These are phyloP conservation scores for Westerdykella aurantiaca DNA, from an alignment of 2,329 filamentous ascomycete genomes.

Conservation along the genomic window DNA sequence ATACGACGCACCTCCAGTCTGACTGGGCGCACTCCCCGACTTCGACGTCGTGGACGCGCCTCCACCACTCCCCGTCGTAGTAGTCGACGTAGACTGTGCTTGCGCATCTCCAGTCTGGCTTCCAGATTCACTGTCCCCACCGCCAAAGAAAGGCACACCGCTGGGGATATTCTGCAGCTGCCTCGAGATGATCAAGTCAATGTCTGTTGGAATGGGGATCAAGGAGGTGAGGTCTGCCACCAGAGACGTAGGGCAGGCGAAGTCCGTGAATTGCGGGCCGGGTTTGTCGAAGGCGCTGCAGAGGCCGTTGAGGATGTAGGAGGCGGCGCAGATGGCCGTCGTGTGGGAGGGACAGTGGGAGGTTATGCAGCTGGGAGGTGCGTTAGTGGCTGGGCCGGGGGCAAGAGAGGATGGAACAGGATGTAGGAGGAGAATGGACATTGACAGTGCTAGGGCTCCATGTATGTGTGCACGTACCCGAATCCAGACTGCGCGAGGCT, in stretches of 20 bases:
- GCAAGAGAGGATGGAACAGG: background rate
- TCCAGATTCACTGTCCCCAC: background rate
- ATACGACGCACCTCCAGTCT: constrained; percentile 2
- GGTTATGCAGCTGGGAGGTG: constrained; percentile 6
- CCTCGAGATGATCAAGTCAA: constrained; percentile 2
- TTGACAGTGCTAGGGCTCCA: no score
- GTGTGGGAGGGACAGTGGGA: constrained; percentile 9
- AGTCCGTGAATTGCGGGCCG: constrained; percentile 3
- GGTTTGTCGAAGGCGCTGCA: constrained; percentile 3
- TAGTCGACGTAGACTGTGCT: constrained; percentile 1
- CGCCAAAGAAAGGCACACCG: background rate
- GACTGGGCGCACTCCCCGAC: constrained; percentile 2
- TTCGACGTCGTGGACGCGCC: background rate
- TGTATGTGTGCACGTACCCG: constrained; percentile 2
- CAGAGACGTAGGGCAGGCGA: constrained; percentile 3
- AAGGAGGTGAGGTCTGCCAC: background rate
- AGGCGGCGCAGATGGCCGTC: constrained; percentile 5
- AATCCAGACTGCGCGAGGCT: constrained; percentile 8
- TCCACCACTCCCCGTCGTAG: background rate
- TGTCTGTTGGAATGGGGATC: background rate
- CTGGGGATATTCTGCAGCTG: background rate
- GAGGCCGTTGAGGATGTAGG: constrained; percentile 2
- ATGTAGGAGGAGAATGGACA: no score
- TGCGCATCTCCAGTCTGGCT: background rate
- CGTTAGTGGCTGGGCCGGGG: background rate